Evolutionary conservation across 805 yeast species (phyloP).

Genomic region (Diddensiella caesifluorescens): DNA sequence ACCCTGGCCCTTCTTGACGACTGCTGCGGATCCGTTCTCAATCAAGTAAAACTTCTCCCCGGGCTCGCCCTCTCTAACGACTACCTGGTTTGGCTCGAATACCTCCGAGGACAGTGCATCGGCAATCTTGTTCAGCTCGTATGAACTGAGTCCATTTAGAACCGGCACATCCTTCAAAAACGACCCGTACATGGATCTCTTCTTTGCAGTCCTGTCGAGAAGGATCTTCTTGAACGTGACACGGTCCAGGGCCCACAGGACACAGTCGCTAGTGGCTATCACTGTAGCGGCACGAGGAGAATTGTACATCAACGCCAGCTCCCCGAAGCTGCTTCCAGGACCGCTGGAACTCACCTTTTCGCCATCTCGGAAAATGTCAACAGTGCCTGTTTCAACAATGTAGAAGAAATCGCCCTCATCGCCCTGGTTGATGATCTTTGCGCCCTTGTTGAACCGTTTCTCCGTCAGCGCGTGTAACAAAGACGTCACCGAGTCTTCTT

Average conservation of each 20-base stretch:
- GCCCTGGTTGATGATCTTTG: conserved; percentile 78
- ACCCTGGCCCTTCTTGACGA: conserved; percentile 57
- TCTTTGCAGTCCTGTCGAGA: conserved; percentile 83
- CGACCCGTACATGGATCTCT: conserved; percentile 84
- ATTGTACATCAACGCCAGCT: conserved; percentile 94
- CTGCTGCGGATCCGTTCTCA: conserved; percentile 79
- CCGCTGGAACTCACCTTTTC: conserved; percentile 67
- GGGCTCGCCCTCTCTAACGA: conserved; percentile 80
- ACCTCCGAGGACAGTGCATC: conserved; percentile 84
- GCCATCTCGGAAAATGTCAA: conserved; percentile 72
- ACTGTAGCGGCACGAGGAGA: conserved; percentile 98
- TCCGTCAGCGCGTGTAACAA: conserved; percentile 83
- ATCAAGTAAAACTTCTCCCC: conserved; percentile 73
- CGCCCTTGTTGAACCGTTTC: conserved; percentile 52
- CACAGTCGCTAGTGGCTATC: conserved; percentile 60
- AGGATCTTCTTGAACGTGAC: conserved; percentile 87
- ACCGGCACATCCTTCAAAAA: conserved; percentile 84
- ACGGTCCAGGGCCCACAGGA: conserved; percentile 90
- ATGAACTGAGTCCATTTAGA: conserved; percentile 61
- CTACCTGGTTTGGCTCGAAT: conserved; percentile 63
- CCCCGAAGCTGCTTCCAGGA: conserved; percentile 91
- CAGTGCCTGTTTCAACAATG: conserved; percentile 77
- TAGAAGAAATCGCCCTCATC: conserved; percentile 93
- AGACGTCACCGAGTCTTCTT: conserved; percentile 66
- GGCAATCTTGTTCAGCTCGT: conserved; percentile 86